These are phyloP conservation scores for Phytophthora hybrid DNA, from an alignment of 352 stramenopile species.

Conservation along the genomic window DNA sequence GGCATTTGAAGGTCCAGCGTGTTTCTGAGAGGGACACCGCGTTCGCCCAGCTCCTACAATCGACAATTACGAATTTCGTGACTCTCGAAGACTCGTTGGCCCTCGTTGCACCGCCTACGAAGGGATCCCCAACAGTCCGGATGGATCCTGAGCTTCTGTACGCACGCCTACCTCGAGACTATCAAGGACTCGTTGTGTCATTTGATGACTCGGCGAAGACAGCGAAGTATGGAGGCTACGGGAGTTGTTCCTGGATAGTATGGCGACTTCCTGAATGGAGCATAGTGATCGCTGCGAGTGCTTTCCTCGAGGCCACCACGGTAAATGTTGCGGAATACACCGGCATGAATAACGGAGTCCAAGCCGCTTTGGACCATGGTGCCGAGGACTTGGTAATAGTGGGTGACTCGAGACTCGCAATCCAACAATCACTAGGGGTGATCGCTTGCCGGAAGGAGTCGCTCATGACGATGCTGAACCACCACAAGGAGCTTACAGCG, in stretches of 20 bases:
- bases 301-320: not conserved
- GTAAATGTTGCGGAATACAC: conserved; percentile 9
- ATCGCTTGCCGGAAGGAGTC: not conserved
- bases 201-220: conserved; percentile 34
- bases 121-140: no score
- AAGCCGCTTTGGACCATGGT: no score
- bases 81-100: no score
- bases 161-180: not conserved
- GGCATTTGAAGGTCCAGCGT: conserved; percentile 10
- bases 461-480: not conserved
- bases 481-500: no score
- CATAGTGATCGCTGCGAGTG: conserved; percentile 8
- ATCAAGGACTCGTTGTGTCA: conserved; percentile 15
- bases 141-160: not conserved
- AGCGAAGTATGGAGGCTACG: conserved; percentile 3
- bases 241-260: conserved; percentile 17
- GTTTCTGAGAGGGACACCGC: no score
- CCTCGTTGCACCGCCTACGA: no score
- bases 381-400: no score
- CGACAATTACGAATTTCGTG: no score
- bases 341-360: not conserved
- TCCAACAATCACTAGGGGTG: no score
- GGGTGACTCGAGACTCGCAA: no score
- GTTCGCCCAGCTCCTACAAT: no score
- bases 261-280: conserved; percentile 7